Conservation (phyloP, 768 basidiomycete species). For the Pisolithus orientalis region DNA sequence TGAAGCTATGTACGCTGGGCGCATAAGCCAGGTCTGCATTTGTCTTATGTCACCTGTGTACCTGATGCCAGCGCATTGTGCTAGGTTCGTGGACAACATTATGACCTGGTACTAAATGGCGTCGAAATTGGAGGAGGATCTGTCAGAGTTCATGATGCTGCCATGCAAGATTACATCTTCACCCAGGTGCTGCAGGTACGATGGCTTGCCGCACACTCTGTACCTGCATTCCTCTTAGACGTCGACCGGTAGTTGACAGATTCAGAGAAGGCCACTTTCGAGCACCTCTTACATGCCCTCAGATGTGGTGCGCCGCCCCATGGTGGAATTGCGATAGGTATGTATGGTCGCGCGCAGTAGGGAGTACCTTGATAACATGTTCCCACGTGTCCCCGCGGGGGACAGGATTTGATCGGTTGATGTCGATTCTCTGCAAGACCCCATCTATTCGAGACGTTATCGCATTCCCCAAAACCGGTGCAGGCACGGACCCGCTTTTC, state of each 20-base stretch:
- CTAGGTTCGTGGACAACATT: conserved; percentile 90
- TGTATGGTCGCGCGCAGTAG: conserved; percentile 15
- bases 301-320: conserved; percentile 91
- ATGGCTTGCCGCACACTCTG: conserved; percentile 1
- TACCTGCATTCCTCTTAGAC: conserved; percentile 6
- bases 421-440: conserved; percentile 84
- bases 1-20: conserved; percentile 63
- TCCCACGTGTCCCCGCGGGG: background rate
- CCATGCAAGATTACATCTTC: conserved; percentile 83
- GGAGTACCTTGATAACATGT: conserved; percentile 3
- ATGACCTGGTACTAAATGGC: conserved; percentile 92
- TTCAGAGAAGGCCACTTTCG: conserved; percentile 68
- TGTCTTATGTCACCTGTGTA: conserved; percentile 2
- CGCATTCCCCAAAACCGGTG: conserved; percentile 89
- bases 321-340: conserved; percentile 90
- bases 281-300: conserved; percentile 82
- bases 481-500: conserved; percentile 82
- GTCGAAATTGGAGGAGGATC: conserved; percentile 92
- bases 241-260: conserved; percentile 58
- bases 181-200: conserved; percentile 68
- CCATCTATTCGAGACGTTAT: conserved; percentile 92
- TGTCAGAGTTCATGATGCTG: conserved; percentile 85
- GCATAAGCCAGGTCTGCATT: conserved; percentile 47
- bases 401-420: conserved; percentile 85
- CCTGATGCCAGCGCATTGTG: conserved; percentile 2